Evolutionary conservation across 2,329 filamentous ascomycete genomes (phyloP).

Genomic region (Sphaerulina vaccinii): DNA sequence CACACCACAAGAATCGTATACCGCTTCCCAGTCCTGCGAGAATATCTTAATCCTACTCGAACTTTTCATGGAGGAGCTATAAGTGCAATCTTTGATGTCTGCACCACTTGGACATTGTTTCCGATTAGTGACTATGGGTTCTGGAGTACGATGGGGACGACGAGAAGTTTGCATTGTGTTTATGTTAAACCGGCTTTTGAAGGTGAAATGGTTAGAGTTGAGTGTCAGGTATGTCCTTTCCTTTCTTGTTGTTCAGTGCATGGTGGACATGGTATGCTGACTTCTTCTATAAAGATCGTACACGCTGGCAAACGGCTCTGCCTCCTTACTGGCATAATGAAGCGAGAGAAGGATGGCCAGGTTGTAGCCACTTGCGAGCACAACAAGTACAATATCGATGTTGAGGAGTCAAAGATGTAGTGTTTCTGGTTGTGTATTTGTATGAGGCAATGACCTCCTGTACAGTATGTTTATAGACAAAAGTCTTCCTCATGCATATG

Average conservation of each 20-base stretch:
- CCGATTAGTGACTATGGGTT: constrained; percentile 25
- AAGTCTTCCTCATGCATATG: background rate
- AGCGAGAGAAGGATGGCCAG: constrained; percentile 27
- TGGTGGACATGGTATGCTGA: too few relatives aligned
- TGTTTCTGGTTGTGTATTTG: background rate
- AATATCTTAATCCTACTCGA: constrained; percentile 29
- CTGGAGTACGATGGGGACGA: constrained; percentile 29
- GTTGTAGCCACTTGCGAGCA: constrained; percentile 30
- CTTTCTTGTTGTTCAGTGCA: background rate
- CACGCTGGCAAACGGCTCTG: constrained; percentile 28
- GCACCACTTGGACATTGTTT: constrained; percentile 24
- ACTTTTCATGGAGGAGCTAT: constrained; percentile 29
- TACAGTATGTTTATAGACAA: constrained; percentile 5
- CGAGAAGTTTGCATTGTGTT: constrained; percentile 25
- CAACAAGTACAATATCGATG: constrained; percentile 30
- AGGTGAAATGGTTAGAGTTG: constrained; percentile 24
- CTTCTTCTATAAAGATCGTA: constrained; percentile 20
- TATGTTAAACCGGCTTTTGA: constrained; percentile 28
- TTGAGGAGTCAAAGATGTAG: constrained; percentile 23
- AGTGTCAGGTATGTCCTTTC: constrained; percentile 26
- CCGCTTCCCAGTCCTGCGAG: constrained; percentile 26
- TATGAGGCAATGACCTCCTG: background rate
- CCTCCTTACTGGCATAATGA: constrained; percentile 27
- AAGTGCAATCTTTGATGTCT: constrained; percentile 28
- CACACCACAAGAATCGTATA: constrained; percentile 22